Evolutionary conservation across 148 eudicot genomes (phyloP).

Genomic region (Rhododendron henanense): DNA sequence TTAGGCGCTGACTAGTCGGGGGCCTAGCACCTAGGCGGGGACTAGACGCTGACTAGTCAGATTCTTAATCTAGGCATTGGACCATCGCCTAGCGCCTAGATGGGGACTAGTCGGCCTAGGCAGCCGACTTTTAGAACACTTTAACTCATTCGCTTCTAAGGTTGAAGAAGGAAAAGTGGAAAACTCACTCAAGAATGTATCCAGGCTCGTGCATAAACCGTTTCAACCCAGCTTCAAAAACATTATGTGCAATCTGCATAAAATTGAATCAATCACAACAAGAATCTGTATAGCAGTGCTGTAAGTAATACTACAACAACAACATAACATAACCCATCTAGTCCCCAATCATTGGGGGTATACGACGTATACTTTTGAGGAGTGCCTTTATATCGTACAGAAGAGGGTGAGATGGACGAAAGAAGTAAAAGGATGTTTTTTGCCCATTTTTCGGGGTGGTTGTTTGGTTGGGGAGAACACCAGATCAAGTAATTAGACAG

Average conservation of each 20-base stretch:
- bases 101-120: too few relatives aligned
- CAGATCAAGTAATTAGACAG: not conserved
- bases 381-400: not conserved
- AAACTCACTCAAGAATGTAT: slow-evolving; percentile 94
- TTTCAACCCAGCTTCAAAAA: slow-evolving; percentile 95
- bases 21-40: too few relatives aligned
- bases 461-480: not conserved
- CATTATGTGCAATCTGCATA: slow-evolving; percentile 85
- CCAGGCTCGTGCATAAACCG: slow-evolving; percentile 95
- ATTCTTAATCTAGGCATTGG: too few relatives aligned
- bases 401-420: not conserved
- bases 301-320: not conserved
- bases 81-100: too few relatives aligned
- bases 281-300: not conserved
- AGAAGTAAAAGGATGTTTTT: not conserved
- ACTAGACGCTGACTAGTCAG: too few relatives aligned
- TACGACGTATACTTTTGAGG: not conserved
- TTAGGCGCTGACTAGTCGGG: too few relatives aligned
- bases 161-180: slow-evolving; percentile 28
- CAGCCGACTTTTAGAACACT: too few relatives aligned
- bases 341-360: too few relatives aligned
- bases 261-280: slow-evolving; percentile 18
- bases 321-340: too few relatives aligned
- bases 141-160: not conserved
- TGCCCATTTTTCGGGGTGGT: not conserved